These are phyloP conservation scores for Solanum commersonii DNA, from an alignment of 257 asterid species.

Conservation along the genomic window DNA sequence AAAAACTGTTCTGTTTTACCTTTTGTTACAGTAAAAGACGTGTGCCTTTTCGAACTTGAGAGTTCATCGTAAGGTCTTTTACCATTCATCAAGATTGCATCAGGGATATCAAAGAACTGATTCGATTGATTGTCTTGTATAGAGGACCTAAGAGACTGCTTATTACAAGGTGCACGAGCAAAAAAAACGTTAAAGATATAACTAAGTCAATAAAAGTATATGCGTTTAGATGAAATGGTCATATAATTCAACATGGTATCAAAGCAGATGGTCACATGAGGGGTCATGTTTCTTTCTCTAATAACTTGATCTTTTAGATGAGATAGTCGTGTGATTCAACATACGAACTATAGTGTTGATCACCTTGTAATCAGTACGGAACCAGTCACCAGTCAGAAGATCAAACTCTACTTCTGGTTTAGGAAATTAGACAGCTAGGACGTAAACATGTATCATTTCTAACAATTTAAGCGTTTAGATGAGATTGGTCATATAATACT, in stretches of 20 bases:
- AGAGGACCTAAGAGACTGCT: neutral
- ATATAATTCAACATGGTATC: neutral
- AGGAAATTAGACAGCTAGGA: slow-evolving; percentile 35
- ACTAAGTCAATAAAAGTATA: neutral
- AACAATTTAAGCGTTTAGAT: neutral
- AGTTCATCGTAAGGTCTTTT: slow-evolving; percentile 31
- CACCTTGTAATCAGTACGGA: slow-evolving; percentile 22
- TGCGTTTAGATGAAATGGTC: neutral
- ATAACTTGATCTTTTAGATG: neutral
- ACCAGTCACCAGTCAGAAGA: slow-evolving; percentile 52
- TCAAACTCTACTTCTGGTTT: slow-evolving; percentile 57
- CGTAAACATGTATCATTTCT: neutral
- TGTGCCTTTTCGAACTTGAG: slow-evolving; percentile 10
- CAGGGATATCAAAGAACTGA: neutral
- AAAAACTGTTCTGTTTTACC: slow-evolving; percentile 12
- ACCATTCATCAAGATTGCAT: slow-evolving; percentile 59
- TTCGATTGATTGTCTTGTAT: neutral
- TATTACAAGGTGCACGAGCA: neutral
- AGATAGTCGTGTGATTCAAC: neutral
- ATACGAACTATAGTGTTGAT: neutral
- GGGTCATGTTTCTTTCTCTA: neutral
- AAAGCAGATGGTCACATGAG: neutral
- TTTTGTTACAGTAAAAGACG: slow-evolving; percentile 35
- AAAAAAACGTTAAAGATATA: no score
- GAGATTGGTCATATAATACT: neutral